Base-by-base conservation (phyloP, 1,284 basidiomycete genomes). In the Caloboletus inedulis region DNA sequence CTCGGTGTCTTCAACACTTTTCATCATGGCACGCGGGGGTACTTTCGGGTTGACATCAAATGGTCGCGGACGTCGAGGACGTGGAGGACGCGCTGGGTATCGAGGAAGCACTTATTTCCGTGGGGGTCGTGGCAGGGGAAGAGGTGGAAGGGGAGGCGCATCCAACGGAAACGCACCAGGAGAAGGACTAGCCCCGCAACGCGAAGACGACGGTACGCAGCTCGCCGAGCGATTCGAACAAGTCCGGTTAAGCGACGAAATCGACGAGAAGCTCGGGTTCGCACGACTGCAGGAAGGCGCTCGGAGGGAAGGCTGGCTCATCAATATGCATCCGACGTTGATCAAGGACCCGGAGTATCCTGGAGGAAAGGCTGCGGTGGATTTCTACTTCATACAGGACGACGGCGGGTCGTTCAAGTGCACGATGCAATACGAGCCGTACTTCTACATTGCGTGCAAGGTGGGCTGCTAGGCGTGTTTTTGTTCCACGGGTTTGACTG, bases 271-370 rank as follows among this genome's bases (percentile, higher is more conserved):
- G 68, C 77, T 99, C 27, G 97, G 97, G 0, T 99, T 99, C 70
- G 77, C 78, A 40, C 77, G 86, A 51, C 77, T 91, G 49, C 84
- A 91, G 57, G 87, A 89, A 60, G 92, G 91, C 0, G 73, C 78
- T 8, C 74, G 74, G 59, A 81, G 77, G 61, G 88, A 91, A 53
- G 94, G 93, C 1, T 99, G 97, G 97, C 77, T 99, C 66, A 87
- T 99, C 56, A 98, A 98, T 69, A 99, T 99, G 95, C 96, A 97
- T 70, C 92, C 95, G 85, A 98, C 94, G 0, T 73, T 97, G 5
- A 69, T 97, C 18, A 89, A 91, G 69, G 93, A 95, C 63, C 74
- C 90, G 3, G 85, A 89, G 41, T 86, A 85, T 74, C 79, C 89
- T 7, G 81, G 81, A 13, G 94, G 94, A 16, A 87, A 85, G 59